These are phyloP conservation scores for Spathaspora boniae DNA, from an alignment of 805 yeast species.

Conservation along the genomic window DNA sequence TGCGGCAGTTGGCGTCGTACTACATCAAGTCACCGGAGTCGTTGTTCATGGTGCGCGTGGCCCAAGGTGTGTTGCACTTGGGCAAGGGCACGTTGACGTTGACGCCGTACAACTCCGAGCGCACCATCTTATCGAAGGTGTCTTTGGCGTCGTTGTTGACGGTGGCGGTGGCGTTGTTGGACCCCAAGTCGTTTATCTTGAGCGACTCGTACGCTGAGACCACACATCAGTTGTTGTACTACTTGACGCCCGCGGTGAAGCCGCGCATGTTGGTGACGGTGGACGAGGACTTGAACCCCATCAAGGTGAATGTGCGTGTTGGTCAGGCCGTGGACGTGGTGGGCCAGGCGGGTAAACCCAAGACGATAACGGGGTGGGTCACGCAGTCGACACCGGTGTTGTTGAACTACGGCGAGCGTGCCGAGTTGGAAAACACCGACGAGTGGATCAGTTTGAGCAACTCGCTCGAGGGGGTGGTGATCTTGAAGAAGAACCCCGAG, in stretches of 20 bases:
- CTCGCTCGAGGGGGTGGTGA: slow-evolving; percentile 89
- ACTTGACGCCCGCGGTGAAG: slow-evolving; percentile 81
- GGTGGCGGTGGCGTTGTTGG: slow-evolving; percentile 76
- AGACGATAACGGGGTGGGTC: slow-evolving; percentile 99
- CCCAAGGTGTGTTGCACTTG: slow-evolving; percentile 91
- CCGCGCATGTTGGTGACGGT: slow-evolving; percentile 93
- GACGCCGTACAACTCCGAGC: slow-evolving; percentile 85
- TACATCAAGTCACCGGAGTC: slow-evolving; percentile 89
- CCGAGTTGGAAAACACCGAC: slow-evolving; percentile 86
- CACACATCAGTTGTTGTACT: slow-evolving; percentile 76
- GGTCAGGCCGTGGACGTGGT: slow-evolving; percentile 99
- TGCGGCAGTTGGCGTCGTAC: slow-evolving; percentile 92
- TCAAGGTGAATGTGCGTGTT: slow-evolving; percentile 94
- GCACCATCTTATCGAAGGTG: slow-evolving; percentile 81
- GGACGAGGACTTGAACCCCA: slow-evolving; percentile 84
- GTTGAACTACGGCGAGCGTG: slow-evolving; percentile 90
- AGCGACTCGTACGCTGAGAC: slow-evolving; percentile 49
- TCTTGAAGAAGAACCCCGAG: slow-evolving; percentile 87
- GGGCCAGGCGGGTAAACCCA: slow-evolving; percentile 99
- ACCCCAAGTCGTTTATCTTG: slow-evolving; percentile 79
- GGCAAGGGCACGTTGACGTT: slow-evolving; percentile 95
- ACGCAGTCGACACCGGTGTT: slow-evolving; percentile 97
- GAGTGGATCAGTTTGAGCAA: slow-evolving; percentile 82
- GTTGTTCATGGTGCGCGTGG: slow-evolving; percentile 85
- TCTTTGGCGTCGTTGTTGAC: slow-evolving; percentile 88